A percentile compares a stretch with the other conserved stretches of the same genome.
Conservation (phyloP, 1,284 basidiomycete species). For the Irpex rosettiformis region DNA sequence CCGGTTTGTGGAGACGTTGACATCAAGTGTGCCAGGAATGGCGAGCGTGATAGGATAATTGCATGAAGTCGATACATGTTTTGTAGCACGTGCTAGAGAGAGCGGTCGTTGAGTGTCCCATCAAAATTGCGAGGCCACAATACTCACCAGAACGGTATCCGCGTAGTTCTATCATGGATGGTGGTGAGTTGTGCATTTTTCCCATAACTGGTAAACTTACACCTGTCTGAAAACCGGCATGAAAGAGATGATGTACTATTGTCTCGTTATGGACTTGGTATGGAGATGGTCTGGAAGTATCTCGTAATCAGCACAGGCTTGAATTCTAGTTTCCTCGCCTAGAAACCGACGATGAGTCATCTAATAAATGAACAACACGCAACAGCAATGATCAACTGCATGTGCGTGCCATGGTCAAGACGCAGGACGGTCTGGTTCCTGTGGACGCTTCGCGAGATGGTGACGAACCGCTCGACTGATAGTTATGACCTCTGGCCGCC, state of each 20-base stretch:
- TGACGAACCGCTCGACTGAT: not conserved
- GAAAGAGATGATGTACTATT: slow-evolving; percentile 72
- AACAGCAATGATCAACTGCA: not conserved
- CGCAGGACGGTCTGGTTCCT: not conserved
- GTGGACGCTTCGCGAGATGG: not conserved
- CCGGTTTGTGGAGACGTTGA: slow-evolving; percentile 63
- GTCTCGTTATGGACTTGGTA: slow-evolving; percentile 64
- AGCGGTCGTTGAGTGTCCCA: not conserved
- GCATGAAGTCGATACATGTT: slow-evolving; percentile 73
- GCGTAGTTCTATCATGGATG: slow-evolving; percentile 60
- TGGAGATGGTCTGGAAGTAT: slow-evolving; percentile 33
- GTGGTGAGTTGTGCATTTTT: slow-evolving; percentile 12
- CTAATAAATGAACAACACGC: slow-evolving; percentile 1
- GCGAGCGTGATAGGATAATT: slow-evolving; percentile 82
- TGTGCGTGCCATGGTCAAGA: slow-evolving; percentile 1
- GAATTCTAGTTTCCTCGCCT: not conserved
- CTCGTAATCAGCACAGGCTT: slow-evolving; percentile 5
- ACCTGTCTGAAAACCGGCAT: slow-evolving; percentile 74
- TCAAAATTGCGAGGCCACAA: not conserved
- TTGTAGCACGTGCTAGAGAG: slow-evolving; percentile 65
- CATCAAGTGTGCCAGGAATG: slow-evolving; percentile 83
- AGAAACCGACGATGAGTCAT: slow-evolving; percentile 2
- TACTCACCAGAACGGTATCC: slow-evolving; percentile 70
- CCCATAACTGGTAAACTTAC: slow-evolving; percentile 41
- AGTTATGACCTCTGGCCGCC: not conserved